Percentiles rank a stretch among this genome's conserved stretches.
Evolutionary conservation across 2,329 filamentous ascomycete species (phyloP).

Genomic region (Calonectria crousiana): DNA sequence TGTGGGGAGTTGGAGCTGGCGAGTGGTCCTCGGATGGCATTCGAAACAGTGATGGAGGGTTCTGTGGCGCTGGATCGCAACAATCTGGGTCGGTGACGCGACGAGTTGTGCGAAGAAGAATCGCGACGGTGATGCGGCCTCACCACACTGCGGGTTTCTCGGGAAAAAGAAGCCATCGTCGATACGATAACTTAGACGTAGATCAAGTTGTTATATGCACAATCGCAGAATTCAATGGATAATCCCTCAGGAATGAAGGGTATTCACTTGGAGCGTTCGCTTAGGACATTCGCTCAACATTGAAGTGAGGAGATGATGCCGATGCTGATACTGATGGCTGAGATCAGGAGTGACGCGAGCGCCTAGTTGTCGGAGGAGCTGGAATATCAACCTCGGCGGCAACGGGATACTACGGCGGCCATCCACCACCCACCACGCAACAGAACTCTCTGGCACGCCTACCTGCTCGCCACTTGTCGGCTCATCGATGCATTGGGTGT

Average conservation of each 20-base stretch:
- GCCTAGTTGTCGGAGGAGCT: constrained; percentile 13
- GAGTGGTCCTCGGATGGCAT: constrained; percentile 64
- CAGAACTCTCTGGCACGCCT: constrained; percentile 8
- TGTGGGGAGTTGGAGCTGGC: constrained; percentile 62
- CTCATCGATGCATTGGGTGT: constrained; percentile 46
- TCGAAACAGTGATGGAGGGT: constrained; percentile 69
- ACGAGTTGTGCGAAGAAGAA: constrained; percentile 41
- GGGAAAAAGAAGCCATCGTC: constrained; percentile 43
- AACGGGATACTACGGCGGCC: constrained; percentile 25
- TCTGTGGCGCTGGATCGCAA: constrained; percentile 68
- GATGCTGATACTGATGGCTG: constrained; percentile 1
- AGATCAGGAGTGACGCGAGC: not conserved
- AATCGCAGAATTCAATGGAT: constrained; percentile 4
- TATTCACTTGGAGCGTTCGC: not conserved
- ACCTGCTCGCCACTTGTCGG: constrained; percentile 44
- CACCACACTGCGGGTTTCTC: constrained; percentile 41
- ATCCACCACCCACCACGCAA: constrained; percentile 28
- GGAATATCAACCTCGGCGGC: constrained; percentile 30
- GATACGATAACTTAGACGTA: not conserved
- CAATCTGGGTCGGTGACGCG: constrained; percentile 63
- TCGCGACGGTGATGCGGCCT: constrained; percentile 42
- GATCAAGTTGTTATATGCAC: not conserved
- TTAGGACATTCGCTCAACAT: constrained; percentile 1
- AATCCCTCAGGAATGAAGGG: not conserved
- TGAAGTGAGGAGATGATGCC: not conserved